These are phyloP conservation scores for Trapa bicornis DNA, from an alignment of 345 rosid genomes.

Conservation along the genomic window DNA sequence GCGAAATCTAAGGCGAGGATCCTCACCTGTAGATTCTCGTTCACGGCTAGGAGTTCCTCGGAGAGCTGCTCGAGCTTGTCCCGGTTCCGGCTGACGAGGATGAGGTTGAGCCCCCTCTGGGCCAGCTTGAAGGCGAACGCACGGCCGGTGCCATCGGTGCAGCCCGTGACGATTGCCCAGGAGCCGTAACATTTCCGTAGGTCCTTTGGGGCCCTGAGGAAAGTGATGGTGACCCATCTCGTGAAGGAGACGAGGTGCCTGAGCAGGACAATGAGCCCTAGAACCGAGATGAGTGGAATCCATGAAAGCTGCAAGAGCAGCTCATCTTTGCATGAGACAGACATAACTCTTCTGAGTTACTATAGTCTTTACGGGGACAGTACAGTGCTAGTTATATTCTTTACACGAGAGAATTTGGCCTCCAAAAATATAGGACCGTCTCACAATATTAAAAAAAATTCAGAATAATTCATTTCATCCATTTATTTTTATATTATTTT, in stretches of 20 bases:
- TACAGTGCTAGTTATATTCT: too few relatives aligned
- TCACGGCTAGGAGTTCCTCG: conserved; percentile 14
- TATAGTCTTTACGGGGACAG: too few relatives aligned
- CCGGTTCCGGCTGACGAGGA: conserved; percentile 54
- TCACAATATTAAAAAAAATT: too few relatives aligned
- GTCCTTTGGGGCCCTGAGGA: conserved; percentile 31
- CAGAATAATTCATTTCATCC: too few relatives aligned
- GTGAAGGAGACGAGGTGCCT: conserved; percentile 25
- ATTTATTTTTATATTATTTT: too few relatives aligned
- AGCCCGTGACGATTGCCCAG: conserved; percentile 85
- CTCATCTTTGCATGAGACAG: background rate
- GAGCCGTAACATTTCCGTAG: conserved; percentile 48
- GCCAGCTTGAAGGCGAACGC: conserved; percentile 63
- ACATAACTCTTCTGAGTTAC: background rate
- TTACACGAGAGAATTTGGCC: too few relatives aligned
- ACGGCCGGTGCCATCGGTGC: conserved; percentile 78
- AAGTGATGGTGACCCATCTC: conserved; percentile 31
- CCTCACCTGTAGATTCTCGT: conserved; percentile 28
- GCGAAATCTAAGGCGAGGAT: conserved; percentile 47
- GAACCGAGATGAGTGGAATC: conserved; percentile 18
- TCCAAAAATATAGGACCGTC: too few relatives aligned
- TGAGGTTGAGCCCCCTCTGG: conserved; percentile 43
- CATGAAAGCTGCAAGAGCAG: conserved; percentile 1
- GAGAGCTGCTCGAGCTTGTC: conserved; percentile 36
- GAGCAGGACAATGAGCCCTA: conserved; percentile 42